phyloP scores from a whole-genome alignment of 2,329 filamentous ascomycete species.

The Paraphoma sp. region DNA sequence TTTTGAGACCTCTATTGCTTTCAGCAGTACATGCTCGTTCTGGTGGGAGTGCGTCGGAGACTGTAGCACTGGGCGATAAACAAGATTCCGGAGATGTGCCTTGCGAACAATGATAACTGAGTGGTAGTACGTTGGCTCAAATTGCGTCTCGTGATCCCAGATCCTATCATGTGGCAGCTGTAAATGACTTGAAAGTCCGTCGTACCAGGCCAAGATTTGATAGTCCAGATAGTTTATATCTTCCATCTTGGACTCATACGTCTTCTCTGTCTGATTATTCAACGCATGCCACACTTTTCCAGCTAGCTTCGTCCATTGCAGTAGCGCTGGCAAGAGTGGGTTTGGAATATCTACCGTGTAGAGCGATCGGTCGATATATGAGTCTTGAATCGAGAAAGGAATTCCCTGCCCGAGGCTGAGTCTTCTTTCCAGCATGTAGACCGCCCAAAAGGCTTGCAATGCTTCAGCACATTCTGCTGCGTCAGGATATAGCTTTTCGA shows the following conservation, averaged over 20 bases:
- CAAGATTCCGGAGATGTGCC: constrained; percentile 12
- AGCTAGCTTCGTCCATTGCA: constrained; percentile 16
- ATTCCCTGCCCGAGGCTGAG: constrained; percentile 16
- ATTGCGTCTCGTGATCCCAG: not conserved
- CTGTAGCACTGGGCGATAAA: constrained; percentile 11
- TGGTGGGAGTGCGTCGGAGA: constrained; percentile 4
- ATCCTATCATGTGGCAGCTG: not conserved
- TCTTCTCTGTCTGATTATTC: constrained; percentile 10
- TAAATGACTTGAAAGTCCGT: constrained; percentile 3
- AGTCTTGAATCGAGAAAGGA: constrained; percentile 17
- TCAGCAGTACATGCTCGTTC: constrained; percentile 7
- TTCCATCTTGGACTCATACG: constrained; percentile 9
- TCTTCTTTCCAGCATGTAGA: constrained; percentile 16
- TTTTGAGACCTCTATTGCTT: constrained; percentile 11
- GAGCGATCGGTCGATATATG: constrained; percentile 12
- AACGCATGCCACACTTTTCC: constrained; percentile 16
- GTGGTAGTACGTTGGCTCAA: constrained; percentile 9
- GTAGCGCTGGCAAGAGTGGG: constrained; percentile 7
- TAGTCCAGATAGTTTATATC: constrained; percentile 12
- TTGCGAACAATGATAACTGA: constrained; percentile 12
- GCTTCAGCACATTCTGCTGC: constrained; percentile 6
- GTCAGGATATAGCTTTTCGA: constrained; percentile 11
- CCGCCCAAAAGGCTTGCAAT: constrained; percentile 16
- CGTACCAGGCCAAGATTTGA: constrained; percentile 12
- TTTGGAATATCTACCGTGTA: constrained; percentile 7